Conservation (phyloP, 805 yeast species). For the Ogataea pini region DNA sequence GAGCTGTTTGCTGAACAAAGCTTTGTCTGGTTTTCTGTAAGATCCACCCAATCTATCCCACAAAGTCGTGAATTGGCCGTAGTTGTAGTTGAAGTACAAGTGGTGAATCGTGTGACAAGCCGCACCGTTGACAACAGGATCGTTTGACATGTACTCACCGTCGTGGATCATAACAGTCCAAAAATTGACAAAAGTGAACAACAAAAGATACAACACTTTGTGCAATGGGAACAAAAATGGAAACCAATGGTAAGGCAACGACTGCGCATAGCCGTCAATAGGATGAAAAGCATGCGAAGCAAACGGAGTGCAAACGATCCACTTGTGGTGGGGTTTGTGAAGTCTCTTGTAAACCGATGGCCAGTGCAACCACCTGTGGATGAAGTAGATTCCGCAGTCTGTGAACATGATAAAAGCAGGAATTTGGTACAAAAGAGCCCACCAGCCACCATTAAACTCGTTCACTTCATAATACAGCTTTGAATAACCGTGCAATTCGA, state of each 20-base stretch:
- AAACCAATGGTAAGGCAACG: constrained; percentile 88
- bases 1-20: constrained; percentile 66
- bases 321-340: constrained; percentile 98
- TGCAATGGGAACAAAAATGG: constrained; percentile 93
- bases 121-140: constrained; percentile 93
- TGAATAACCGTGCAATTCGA: constrained; percentile 84
- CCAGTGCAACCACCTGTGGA: constrained; percentile 94
- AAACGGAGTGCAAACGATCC: constrained; percentile 98
- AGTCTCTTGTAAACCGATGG: constrained; percentile 80
- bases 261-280: constrained; percentile 91
- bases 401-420: constrained; percentile 88
- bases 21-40: constrained; percentile 88
- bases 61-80: constrained; percentile 96
- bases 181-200: constrained; percentile 90
- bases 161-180: constrained; percentile 99
- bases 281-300: constrained; percentile 99
- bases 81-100: constrained; percentile 94
- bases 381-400: constrained; percentile 86
- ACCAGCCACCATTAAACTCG: constrained; percentile 68
- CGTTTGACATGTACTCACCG: constrained; percentile 91
- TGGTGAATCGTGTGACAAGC: constrained; percentile 99
- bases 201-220: constrained; percentile 74
- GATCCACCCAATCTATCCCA: constrained; percentile 98
- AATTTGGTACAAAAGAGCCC: constrained; percentile 62
- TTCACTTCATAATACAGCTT: constrained; percentile 66